Evolutionary conservation across 805 yeast genomes (phyloP).

Genomic region (Candida morakotiae): DNA sequence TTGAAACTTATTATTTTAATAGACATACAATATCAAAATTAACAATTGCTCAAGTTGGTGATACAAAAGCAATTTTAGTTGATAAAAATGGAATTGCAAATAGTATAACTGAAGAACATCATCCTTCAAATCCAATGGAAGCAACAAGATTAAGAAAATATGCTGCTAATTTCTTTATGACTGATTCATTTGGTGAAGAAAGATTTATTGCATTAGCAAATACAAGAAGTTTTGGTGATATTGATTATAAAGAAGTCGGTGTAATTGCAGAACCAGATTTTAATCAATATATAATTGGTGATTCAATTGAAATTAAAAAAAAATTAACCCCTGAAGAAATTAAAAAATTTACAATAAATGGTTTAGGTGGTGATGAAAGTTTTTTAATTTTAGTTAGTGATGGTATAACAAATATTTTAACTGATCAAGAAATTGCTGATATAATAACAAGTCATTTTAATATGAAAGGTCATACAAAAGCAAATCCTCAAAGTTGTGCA

Average conservation of each 20-base stretch:
- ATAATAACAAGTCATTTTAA: conserved; percentile 66
- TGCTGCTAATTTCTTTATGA: conserved; percentile 58
- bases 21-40: conserved; percentile 63
- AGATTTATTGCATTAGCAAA: conserved; percentile 81
- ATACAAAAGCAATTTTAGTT: conserved; percentile 81
- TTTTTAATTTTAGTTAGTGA: conserved; percentile 81
- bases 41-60: conserved; percentile 88
- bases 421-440: conserved; percentile 92
- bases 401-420: conserved; percentile 76
- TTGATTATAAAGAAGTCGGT: conserved; percentile 75
- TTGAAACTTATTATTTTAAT: conserved; percentile 52
- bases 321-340: conserved; percentile 37
- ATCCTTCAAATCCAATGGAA: conserved; percentile 81
- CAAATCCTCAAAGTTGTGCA: conserved; percentile 84
- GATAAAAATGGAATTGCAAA: conserved; percentile 79
- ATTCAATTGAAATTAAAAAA: conserved; percentile 28
- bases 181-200: conserved; percentile 92
- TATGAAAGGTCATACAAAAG: conserved; percentile 60
- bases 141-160: conserved; percentile 64
- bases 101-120: conserved; percentile 75
- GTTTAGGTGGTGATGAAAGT: conserved; percentile 80
- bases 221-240: conserved; percentile 92
- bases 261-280: conserved; percentile 92
- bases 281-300: conserved; percentile 64
- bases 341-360: conserved; percentile 31